Base-by-base conservation (phyloP, 2,329 filamentous ascomycete species). In the Diaporthe ilicicola region DNA sequence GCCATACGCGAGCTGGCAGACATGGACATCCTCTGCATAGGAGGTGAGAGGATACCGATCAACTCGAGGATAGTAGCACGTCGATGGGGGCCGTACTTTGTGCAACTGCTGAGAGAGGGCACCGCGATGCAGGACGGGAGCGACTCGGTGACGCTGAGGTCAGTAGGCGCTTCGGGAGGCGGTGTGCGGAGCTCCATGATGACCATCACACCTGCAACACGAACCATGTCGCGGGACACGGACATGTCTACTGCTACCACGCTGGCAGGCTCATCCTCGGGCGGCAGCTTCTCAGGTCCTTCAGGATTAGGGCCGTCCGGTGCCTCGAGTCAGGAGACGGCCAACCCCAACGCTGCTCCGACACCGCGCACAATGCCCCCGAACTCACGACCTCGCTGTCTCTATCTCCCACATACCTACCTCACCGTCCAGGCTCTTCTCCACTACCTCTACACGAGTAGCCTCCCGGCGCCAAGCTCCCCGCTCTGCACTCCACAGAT, bases 61-160 rank as follows among this genome's bases (percentile, higher is more conserved):
- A 99, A 97, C 81, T 98, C 96, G 8, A 90, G 94, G 70, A 89
- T 99, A 19, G 87, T 98, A 19, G 92, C 93, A 12, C 89, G 94
- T 34, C 88, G 96, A 78, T 99, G 96, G 96, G 96, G 96, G 0
- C 94, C 94, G 0, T 98, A 97, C 79, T 98, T 99, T 82, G 94
- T 97, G 69, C 94, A 97, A 78, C 87, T 99, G 1, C 86, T 98
- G 12, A 90, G 93, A 34, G 95, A 98, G 80, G 94, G 93, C 5
- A 90, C 93, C 2, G 87, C 90, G 1, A 90, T 90, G 15, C 88
- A 92, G 70, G 91, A 93, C 67, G 93, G 91, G 1, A 89, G 90
- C 68, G 94, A 97, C 75, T 88, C 92, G 0, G 88, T 91, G 34
- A 96, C 94, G 0, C 82, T 97, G 39, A 88, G 94, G 56, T 91